phyloP scores from a whole-genome alignment of 805 yeast species.

The Cyberlindnera maritima region DNA sequence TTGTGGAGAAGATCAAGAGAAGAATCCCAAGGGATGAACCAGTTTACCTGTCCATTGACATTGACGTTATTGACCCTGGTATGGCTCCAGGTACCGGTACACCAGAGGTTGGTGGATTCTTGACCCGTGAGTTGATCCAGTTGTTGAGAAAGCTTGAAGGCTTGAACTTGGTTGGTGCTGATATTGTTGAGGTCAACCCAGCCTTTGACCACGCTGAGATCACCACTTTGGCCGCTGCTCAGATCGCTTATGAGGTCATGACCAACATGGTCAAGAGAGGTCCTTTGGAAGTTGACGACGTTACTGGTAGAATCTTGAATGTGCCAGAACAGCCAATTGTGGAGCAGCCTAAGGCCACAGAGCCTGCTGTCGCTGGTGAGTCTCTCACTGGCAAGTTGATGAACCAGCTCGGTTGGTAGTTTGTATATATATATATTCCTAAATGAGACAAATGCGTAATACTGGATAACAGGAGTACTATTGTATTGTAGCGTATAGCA shows the following conservation, averaged over 20 bases:
- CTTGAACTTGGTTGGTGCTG: slow-evolving; percentile 67
- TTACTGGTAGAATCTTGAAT: slow-evolving; percentile 12
- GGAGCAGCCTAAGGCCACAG: neutral
- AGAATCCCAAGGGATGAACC: slow-evolving; percentile 63
- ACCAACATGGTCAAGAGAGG: slow-evolving; percentile 74
- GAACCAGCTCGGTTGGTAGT: slow-evolving; percentile 13
- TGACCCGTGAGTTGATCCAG: slow-evolving; percentile 59
- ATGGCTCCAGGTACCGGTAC: slow-evolving; percentile 81
- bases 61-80: slow-evolving; percentile 73
- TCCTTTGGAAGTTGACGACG: slow-evolving; percentile 22
- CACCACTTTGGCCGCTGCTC: slow-evolving; percentile 69
- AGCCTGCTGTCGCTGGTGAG: neutral
- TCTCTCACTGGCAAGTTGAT: slow-evolving; percentile 8
- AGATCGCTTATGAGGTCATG: slow-evolving; percentile 64
- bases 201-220: slow-evolving; percentile 63
- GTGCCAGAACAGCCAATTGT: neutral
- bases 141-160: slow-evolving; percentile 59
- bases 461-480: too few species aligned
- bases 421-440: too few species aligned
- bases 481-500: too few species aligned
- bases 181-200: slow-evolving; percentile 73
- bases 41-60: slow-evolving; percentile 76
- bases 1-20: slow-evolving; percentile 48
- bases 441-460: neutral
- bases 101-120: slow-evolving; percentile 73